Evolutionary conservation across 2,329 filamentous ascomycete genomes (phyloP).

Genomic region (Xylaria sp.): DNA sequence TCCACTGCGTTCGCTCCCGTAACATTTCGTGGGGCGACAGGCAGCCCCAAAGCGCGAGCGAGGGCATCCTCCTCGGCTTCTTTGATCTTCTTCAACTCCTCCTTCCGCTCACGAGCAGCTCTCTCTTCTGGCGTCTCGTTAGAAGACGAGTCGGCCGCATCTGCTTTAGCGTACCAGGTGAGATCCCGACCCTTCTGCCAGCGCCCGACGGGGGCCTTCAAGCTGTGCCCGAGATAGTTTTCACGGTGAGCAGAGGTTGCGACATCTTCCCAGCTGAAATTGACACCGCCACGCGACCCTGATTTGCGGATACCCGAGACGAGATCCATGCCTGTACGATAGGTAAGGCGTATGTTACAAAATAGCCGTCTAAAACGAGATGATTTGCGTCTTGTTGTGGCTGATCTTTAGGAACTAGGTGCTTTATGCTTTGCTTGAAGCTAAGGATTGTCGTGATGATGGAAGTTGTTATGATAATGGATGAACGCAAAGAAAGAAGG

Average conservation of each 20-base stretch:
- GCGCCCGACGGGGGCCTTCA: slow-evolving; percentile 91
- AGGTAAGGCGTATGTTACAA: not conserved
- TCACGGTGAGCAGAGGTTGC: slow-evolving; percentile 88
- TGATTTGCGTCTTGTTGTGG: not conserved
- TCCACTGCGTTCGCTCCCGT: slow-evolving; percentile 76
- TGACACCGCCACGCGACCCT: slow-evolving; percentile 90
- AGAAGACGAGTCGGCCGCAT: slow-evolving; percentile 60
- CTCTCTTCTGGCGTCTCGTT: slow-evolving; percentile 70
- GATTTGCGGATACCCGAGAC: slow-evolving; percentile 90
- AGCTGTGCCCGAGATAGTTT: slow-evolving; percentile 86
- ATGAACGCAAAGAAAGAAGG: not conserved
- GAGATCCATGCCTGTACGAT: slow-evolving; percentile 77
- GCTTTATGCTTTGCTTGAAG: not conserved
- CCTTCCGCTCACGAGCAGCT: slow-evolving; percentile 70
- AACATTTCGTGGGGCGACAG: slow-evolving; percentile 69
- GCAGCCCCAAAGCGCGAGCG: slow-evolving; percentile 82
- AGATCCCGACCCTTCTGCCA: slow-evolving; percentile 84
- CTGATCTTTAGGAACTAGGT: not conserved
- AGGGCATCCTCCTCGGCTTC: slow-evolving; percentile 95
- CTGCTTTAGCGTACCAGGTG: slow-evolving; percentile 72
- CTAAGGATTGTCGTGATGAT: not conserved
- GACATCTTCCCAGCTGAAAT: slow-evolving; percentile 98
- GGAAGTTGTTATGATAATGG: no score
- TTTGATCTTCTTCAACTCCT: slow-evolving; percentile 81
- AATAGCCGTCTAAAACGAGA: not conserved